These are phyloP conservation scores for Casuarina cunninghamiana DNA, from an alignment of 306 rosid genomes.

Conservation along the genomic window DNA sequence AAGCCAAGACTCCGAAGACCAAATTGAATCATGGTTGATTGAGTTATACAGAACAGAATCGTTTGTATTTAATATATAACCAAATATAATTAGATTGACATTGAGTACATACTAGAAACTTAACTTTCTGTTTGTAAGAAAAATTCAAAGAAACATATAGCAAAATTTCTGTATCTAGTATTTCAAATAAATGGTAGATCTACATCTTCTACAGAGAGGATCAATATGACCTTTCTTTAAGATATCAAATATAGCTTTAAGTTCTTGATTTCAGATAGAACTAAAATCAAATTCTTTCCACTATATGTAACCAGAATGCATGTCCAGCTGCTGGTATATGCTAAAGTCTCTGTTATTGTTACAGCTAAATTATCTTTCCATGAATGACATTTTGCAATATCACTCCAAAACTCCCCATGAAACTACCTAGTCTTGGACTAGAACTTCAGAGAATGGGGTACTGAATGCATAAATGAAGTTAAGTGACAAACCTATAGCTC, in stretches of 20 bases:
- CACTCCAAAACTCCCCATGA: not conserved
- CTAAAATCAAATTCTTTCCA: not conserved
- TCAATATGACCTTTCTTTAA: not conserved
- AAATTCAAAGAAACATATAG: not conserved
- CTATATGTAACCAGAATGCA: not conserved
- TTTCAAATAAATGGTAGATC: not conserved
- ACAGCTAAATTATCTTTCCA: not conserved
- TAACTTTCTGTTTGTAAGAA: not conserved
- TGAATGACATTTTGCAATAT: not conserved
- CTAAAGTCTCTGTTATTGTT: not conserved
- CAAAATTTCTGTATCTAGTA: not conserved
- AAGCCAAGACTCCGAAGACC: not conserved
- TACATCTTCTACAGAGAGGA: not conserved
- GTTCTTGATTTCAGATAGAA: not conserved
- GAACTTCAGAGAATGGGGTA: not conserved
- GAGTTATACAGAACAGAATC: not conserved
- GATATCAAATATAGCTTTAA: not conserved
- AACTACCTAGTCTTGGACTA: not conserved
- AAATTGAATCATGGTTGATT: not conserved
- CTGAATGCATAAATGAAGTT: slow-evolving; percentile 2
- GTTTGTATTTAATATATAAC: not conserved
- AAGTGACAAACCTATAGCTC: slow-evolving; percentile 65
- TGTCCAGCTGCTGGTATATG: not conserved
- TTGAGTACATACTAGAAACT: not conserved
- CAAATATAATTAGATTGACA: too few relatives aligned